These are phyloP conservation scores for Boletellus ananas DNA, from an alignment of 768 basidiomycete species.

Conservation along the genomic window DNA sequence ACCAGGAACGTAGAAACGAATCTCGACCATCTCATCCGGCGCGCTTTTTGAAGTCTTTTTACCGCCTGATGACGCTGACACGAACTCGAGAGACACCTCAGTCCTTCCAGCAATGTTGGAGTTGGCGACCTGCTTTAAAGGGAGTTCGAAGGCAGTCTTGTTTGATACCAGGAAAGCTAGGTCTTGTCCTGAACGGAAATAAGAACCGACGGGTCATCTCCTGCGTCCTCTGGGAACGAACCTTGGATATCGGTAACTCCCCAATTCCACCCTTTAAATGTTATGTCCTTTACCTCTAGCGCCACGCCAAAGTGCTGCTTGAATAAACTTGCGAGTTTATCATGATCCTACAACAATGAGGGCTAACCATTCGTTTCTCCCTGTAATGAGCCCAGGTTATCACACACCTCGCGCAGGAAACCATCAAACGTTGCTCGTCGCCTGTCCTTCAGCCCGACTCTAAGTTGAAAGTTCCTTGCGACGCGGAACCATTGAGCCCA, in stretches of 20 bases:
- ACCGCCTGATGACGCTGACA: constrained; percentile 41
- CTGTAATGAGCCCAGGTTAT: not conserved
- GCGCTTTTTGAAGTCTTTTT: constrained; percentile 42
- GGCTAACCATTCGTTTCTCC: not conserved
- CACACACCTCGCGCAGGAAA: constrained; percentile 76
- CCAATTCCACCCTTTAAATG: constrained; percentile 99
- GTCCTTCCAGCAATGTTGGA: constrained; percentile 97
- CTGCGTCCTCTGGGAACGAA: constrained; percentile 29
- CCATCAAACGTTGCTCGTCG: constrained; percentile 88
- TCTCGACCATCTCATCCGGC: constrained; percentile 89
- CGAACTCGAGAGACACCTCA: constrained; percentile 98
- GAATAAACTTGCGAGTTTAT: constrained; percentile 71
- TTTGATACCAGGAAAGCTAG: constrained; percentile 88
- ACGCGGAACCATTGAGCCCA: constrained; percentile 91
- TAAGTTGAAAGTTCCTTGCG: constrained; percentile 87
- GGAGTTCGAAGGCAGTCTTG: constrained; percentile 86
- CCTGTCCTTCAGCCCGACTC: constrained; percentile 76
- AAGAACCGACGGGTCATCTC: not conserved
- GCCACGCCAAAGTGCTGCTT: constrained; percentile 86
- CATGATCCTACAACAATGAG: constrained; percentile 68
- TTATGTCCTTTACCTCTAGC: constrained; percentile 80
- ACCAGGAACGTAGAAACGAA: constrained; percentile 94
- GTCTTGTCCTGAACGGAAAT: constrained; percentile 64
- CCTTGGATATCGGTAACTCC: constrained; percentile 93
- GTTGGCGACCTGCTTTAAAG: constrained; percentile 83